A percentile compares a stretch with the other conserved stretches of the same genome.
phyloP scores from a whole-genome alignment of 495 filamentous ascomycete species.

The Bathelium albidoporum region DNA sequence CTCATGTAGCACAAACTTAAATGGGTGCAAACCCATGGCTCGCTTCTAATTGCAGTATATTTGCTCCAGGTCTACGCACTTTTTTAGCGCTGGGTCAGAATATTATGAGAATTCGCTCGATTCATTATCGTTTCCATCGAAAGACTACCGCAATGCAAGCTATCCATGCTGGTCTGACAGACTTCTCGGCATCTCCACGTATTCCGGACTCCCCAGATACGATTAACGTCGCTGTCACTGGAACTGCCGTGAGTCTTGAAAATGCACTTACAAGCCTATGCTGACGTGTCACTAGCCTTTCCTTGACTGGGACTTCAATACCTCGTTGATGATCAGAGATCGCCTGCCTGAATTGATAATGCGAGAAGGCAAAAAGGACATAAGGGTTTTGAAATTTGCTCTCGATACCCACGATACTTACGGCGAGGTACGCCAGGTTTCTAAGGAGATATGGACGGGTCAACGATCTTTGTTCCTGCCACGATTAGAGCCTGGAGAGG shows the following conservation, averaged over 20 bases:
- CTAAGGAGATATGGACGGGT: slow-evolving; percentile 1
- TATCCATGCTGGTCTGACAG: background rate
- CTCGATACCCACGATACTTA: background rate
- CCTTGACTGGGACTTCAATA: slow-evolving; percentile 2
- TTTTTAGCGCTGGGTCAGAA: background rate
- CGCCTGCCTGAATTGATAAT: background rate
- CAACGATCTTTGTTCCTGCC: slow-evolving; percentile 2
- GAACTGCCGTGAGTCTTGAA: background rate
- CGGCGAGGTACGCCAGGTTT: background rate
- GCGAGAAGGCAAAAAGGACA: background rate
- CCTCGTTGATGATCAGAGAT: background rate
- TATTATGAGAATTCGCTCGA: background rate
- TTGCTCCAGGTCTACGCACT: background rate
- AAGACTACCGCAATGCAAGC: background rate
- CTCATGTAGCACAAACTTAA: background rate
- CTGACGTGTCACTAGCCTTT: background rate
- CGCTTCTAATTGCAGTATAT: background rate
- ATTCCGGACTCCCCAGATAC: background rate
- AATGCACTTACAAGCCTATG: background rate
- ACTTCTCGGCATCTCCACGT: background rate
- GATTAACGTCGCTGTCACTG: background rate
- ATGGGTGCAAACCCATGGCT: background rate
- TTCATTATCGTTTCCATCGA: background rate
- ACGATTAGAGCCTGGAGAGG: background rate
- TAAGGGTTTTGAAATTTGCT: background rate